Base-by-base conservation (phyloP, 2,329 filamentous ascomycete species). In the Hymenoscyphus fructigenus region DNA sequence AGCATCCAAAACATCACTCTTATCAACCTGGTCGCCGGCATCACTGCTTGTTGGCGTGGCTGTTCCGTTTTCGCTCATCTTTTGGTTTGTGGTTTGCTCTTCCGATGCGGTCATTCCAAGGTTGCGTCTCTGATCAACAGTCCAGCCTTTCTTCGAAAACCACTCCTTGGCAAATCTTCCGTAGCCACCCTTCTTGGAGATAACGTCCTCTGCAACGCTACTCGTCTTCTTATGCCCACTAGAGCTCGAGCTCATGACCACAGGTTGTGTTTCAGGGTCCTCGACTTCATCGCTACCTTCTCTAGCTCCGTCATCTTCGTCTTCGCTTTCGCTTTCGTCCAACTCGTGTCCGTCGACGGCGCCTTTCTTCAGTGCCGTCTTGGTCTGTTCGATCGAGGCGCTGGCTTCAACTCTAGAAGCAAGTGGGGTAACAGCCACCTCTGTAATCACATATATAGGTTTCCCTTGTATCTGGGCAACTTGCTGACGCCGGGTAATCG, bases 391-490 rank as follows among this genome's bases (percentile, higher is more conserved):
- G 65, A 98, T 90, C 9, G 92, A 90, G 32, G 85, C 84, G 67
- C 86, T 83, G 4, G 94, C 93, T 55, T 96, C 92, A 50, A 78
- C 76, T 72, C 89, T 89, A 5, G 91, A 94, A 1, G 88, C 86
- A 61, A 95, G 88, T 0, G 95, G 95, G 5, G 96, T 96, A n/a
- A 98, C 81, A 6, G 92, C 90, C 36, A 98, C 91, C 71, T 96
- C 92, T 55, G 91, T 95, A 66, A 97, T 87, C 47, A 92, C 88
- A 77, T 96, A 99, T 63, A 98, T 82, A 0, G 93, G 89, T 63
- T 86, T 88, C 5, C 92, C 92, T 69, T 89, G 88, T 59, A 98
- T 88, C 69, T 93, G 89, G 2, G 95, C 95, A 59, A 98, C 93
- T 76, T 96, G 91, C 73, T 96, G 86, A 57, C 94, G 91, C 65